A percentile compares a stretch with the other conserved stretches of the same genome.
Conservation (phyloP, 768 basidiomycete genomes). For the Mycena capillaripes region DNA sequence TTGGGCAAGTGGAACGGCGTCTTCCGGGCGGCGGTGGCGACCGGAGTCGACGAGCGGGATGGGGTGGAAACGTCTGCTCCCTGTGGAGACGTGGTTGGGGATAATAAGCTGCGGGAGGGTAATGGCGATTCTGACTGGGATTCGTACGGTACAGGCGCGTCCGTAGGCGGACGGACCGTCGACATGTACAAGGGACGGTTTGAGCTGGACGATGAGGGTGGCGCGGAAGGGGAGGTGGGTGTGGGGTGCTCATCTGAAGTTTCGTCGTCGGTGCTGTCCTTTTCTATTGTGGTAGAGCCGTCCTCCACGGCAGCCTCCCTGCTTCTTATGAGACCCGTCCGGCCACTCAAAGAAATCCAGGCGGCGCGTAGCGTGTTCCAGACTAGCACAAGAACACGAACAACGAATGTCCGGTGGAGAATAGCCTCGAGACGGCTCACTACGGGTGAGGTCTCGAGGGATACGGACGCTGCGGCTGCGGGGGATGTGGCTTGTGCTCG, state of each 20-base stretch:
- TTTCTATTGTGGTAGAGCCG: conserved; percentile 30
- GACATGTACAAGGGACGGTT: conserved; percentile 44
- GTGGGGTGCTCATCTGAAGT: conserved; percentile 33
- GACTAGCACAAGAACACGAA: conserved; percentile 75
- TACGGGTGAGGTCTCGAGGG: conserved; percentile 49
- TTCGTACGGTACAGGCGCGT: conserved; percentile 19
- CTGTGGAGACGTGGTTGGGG: conserved; percentile 28
- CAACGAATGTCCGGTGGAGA: conserved; percentile 75
- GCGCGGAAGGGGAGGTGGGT: conserved; percentile 24
- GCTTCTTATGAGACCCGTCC: conserved; percentile 25
- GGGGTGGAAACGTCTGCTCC: conserved; percentile 41
- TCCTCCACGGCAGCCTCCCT: conserved; percentile 32
- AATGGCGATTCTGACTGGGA: conserved; percentile 3
- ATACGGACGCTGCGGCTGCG: conserved; percentile 40
- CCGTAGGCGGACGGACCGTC: conserved; percentile 24
- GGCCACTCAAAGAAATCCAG: conserved; percentile 62
- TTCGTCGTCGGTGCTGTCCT: conserved; percentile 39
- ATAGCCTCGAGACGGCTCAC: conserved; percentile 57
- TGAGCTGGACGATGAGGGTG: conserved; percentile 36
- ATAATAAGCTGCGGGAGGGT: conserved; percentile 7
- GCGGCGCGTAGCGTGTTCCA: conserved; percentile 79
- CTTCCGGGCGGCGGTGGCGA: conserved; percentile 61
- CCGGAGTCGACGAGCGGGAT: conserved; percentile 61
- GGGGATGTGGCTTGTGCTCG: conserved; percentile 40
- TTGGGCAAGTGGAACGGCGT: conserved; percentile 88